Percentiles rank a stretch among this genome's conserved stretches.
Conservation (phyloP, 2,329 filamentous ascomycete species). For the Sclerotinia nivalis region DNA sequence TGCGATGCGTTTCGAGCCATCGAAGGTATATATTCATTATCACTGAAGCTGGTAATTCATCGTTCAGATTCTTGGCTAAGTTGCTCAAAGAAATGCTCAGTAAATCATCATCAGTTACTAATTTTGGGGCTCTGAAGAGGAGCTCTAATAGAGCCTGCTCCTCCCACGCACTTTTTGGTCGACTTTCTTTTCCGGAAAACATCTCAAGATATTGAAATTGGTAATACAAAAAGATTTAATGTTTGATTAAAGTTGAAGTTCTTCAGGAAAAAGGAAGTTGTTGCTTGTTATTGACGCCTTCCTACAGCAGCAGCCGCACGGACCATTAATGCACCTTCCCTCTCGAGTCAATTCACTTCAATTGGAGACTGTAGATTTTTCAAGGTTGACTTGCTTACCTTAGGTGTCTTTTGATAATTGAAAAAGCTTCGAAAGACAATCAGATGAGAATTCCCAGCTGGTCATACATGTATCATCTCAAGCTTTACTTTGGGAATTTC, state of each 20-base stretch:
- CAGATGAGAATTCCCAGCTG: not conserved
- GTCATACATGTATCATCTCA: not conserved
- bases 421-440: not conserved
- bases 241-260: not conserved
- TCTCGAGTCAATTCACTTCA: not conserved
- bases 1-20: slow-evolving; percentile 37
- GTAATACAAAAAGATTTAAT: not conserved
- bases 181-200: not conserved
- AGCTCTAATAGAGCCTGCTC: slow-evolving; percentile 6
- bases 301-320: not conserved
- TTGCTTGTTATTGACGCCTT: not conserved
- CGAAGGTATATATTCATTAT: slow-evolving; percentile 33
- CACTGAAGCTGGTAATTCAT: slow-evolving; percentile 22
- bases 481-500: not conserved
- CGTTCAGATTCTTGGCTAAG: slow-evolving; percentile 29
- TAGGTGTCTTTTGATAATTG: not conserved
- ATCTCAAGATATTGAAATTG: not conserved
- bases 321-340: slow-evolving; percentile 3
- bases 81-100: slow-evolving; percentile 28
- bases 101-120: slow-evolving; percentile 30
- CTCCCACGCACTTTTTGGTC: not conserved
- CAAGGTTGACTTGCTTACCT: not conserved
- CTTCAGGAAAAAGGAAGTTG: not conserved
- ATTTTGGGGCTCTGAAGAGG: slow-evolving; percentile 22
- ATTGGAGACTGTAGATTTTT: not conserved